These are phyloP conservation scores for Raddia guianensis DNA, from an alignment of 176 grass and related monocot species.

Conservation along the genomic window DNA sequence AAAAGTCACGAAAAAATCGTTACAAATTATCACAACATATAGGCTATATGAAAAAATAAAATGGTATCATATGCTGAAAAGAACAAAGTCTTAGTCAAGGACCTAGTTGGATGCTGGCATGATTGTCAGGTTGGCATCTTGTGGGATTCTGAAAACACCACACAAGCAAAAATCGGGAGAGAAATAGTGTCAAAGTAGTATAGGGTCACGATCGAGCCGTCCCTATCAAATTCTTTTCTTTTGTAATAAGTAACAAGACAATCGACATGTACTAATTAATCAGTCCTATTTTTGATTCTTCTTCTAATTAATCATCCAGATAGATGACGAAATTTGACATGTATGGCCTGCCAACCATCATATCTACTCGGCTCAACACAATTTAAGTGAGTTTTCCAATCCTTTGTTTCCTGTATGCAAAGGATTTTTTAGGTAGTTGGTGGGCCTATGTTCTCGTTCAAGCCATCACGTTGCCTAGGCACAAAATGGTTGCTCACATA, in stretches of 20 bases:
- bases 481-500: not conserved
- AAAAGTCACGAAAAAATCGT: no score
- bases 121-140: constrained; percentile 32
- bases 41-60: no score
- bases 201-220: constrained; percentile 22
- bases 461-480: not conserved
- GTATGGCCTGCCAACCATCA: constrained; percentile 48
- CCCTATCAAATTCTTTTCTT: constrained; percentile 42
- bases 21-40: no score
- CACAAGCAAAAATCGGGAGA: not conserved
- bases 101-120: constrained; percentile 18
- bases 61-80: no score
- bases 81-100: no score
- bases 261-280: constrained; percentile 40
- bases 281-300: not conserved
- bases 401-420: not conserved
- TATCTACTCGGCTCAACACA: not conserved
- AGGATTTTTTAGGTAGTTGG: not conserved
- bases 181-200: constrained; percentile 29
- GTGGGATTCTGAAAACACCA: constrained; percentile 9
- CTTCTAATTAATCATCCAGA: constrained; percentile 41
- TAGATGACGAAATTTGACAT: constrained; percentile 33
- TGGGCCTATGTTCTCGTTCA: not conserved
- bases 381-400: not conserved
- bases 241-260: constrained; percentile 47